Evolutionary conservation across 345 rosid genomes (phyloP), one percentile per base, ranked within the genome.

Genomic region (Theobroma cacao): DNA sequence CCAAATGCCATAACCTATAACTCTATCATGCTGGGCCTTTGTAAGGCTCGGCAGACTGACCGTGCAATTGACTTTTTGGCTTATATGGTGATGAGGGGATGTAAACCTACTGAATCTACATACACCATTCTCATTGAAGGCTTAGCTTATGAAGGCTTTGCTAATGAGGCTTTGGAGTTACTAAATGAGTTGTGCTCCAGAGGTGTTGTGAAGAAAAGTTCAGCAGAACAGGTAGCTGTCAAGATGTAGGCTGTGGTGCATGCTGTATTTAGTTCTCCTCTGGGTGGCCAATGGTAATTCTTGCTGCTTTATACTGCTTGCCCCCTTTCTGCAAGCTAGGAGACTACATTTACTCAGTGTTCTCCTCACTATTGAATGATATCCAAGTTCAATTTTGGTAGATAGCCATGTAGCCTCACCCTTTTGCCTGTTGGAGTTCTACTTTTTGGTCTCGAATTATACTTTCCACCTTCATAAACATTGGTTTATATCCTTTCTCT

Each of bases 81-180:
- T 40, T 85, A 84, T 79, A 95, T 93, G 98, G 90, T 95, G 43
- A 84, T 80, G 22, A 84, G 88, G 85, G 92, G 94, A 69, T 91
- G 93, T 82, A 91, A 85, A 76, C 98, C 99, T 45, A 89, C 88
- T 50, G 95, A 92, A 81, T 83, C 86, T 69, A 90, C 99, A 13
- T 95, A 93, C 79, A 88, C 91, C 6, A 89, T 91, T 82, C 92
- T 95, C 77, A 84, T 95, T 45, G 94, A 95, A 82, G 99, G 99
- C 77, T 79, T 95, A 73, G 92, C 98, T 30, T 77, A 80, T 72
- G 92, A 93, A 85, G 99, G 99, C 58, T 83, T 95, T 72, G 90
- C 93, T 30, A 87, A 85, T 69, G 98, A 90, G 88, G 98, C 97
- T 17, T 77, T 92, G 58, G 89, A 87, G 82, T 86, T 95, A 68